Percentiles rank a stretch among this genome's conserved stretches.
Conservation (phyloP, 2,329 filamentous ascomycete genomes). For the Xylariaceae sp. region DNA sequence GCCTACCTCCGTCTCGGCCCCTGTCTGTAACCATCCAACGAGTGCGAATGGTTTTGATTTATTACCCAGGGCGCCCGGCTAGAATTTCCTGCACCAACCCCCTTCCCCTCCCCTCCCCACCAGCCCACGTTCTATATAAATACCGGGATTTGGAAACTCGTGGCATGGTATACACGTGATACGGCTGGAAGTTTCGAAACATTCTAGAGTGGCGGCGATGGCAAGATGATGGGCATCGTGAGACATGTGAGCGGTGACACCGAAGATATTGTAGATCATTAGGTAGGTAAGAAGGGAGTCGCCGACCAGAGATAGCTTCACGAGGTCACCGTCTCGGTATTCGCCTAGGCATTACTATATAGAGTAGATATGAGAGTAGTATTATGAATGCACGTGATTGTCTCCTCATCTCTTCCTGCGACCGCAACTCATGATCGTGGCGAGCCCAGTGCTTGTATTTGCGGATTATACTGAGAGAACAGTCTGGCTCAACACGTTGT, state of each 20-base stretch:
- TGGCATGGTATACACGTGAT: constrained; percentile 14
- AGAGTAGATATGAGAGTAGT: background rate
- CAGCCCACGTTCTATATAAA: background rate
- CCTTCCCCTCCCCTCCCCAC: no score
- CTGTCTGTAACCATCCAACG: constrained; percentile 2
- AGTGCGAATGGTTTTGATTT: constrained; percentile 2
- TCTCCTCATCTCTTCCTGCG: background rate
- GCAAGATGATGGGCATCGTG: background rate
- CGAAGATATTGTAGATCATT: no score
- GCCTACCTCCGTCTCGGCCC: constrained; percentile 4
- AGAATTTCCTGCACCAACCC: background rate
- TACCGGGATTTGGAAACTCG: background rate
- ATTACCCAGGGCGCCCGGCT: constrained; percentile 1
- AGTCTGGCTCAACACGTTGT: background rate
- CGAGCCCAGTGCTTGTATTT: background rate
- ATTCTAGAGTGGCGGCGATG: background rate
- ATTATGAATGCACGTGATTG: background rate
- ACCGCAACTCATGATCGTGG: background rate
- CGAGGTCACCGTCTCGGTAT: constrained; percentile 7
- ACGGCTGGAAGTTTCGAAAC: constrained; percentile 8
- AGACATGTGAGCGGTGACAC: constrained; percentile 6
- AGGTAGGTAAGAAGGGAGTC: background rate
- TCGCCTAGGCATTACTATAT: background rate
- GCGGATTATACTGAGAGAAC: constrained; percentile 7
- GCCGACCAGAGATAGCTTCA: background rate